phyloP scores from a whole-genome alignment of 768 basidiomycete genomes.

The Lactarius tabidus region DNA sequence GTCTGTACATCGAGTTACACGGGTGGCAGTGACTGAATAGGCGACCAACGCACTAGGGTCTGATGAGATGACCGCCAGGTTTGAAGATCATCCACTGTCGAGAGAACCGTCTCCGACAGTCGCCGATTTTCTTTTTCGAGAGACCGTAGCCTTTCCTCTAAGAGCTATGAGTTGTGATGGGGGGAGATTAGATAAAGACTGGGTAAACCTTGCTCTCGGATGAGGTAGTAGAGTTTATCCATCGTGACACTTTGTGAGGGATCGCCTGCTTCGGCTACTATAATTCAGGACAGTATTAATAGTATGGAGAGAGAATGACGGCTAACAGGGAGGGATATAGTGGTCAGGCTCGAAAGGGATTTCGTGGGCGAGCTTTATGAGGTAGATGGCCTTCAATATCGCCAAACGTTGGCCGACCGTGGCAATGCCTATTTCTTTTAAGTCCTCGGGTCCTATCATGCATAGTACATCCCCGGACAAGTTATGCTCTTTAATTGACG shows the following conservation, averaged over 20 bases:
- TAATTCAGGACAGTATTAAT: background rate
- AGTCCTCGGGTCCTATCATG: slow-evolving; percentile 73
- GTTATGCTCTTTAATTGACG: slow-evolving; percentile 63
- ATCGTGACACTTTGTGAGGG: slow-evolving; percentile 51
- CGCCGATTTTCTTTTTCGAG: slow-evolving; percentile 79
- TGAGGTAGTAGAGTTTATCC: slow-evolving; percentile 59
- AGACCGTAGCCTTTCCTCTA: slow-evolving; percentile 62
- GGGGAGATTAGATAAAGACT: background rate
- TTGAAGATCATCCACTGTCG: slow-evolving; percentile 63
- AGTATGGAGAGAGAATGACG: background rate
- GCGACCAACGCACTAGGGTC: slow-evolving; percentile 13
- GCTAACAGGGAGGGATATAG: slow-evolving; percentile 86
- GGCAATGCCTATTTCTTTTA: slow-evolving; percentile 84
- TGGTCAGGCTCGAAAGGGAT: slow-evolving; percentile 79
- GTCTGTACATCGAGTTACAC: slow-evolving; percentile 20
- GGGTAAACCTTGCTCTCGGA: slow-evolving; percentile 69
- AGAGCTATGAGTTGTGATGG: slow-evolving; percentile 10
- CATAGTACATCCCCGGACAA: slow-evolving; percentile 90
- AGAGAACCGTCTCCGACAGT: slow-evolving; percentile 57
- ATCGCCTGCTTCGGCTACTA: slow-evolving; percentile 56
- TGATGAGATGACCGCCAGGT: slow-evolving; percentile 34
- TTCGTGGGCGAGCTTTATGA: slow-evolving; percentile 77
- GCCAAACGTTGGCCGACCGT: slow-evolving; percentile 89
- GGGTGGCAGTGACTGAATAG: slow-evolving; percentile 33
- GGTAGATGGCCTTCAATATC: slow-evolving; percentile 90